phyloP scores from a whole-genome alignment of 495 filamentous ascomycete genomes.

The Penicillium samsonianum region DNA sequence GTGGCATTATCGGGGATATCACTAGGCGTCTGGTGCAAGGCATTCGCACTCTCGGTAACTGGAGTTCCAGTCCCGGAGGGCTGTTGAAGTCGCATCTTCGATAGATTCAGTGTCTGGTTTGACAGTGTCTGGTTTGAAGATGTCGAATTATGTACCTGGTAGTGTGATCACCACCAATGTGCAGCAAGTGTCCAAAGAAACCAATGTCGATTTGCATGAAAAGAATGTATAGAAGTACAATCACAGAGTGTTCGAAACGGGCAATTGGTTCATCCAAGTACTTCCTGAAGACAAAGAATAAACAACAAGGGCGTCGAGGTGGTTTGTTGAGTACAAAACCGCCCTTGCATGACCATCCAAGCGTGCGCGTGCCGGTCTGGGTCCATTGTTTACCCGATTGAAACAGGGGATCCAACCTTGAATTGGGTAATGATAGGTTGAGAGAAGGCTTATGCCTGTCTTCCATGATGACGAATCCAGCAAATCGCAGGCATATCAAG shows the following conservation, averaged over 20 bases:
- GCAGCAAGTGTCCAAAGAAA: constrained; percentile 13
- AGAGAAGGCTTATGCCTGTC: constrained; percentile 11
- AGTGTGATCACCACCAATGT: constrained; percentile 6
- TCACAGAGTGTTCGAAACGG: constrained; percentile 6
- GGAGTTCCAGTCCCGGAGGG: constrained; percentile 22
- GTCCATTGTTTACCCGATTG: constrained; percentile 1
- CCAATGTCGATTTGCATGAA: constrained; percentile 3
- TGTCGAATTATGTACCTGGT: constrained; percentile 20
- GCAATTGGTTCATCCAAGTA: constrained; percentile 1
- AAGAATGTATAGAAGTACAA: constrained; percentile 13
- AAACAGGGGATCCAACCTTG: constrained; percentile 10
- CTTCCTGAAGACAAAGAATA: not conserved
- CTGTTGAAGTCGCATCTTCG: constrained; percentile 26
- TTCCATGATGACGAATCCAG: constrained; percentile 16
- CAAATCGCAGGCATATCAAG: not conserved
- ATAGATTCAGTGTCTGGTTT: constrained; percentile 6
- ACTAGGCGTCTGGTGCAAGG: not conserved
- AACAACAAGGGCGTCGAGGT: constrained; percentile 7
- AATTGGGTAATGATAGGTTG: constrained; percentile 15
- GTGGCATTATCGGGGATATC: not conserved
- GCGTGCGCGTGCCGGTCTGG: constrained; percentile 14
- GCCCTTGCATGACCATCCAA: constrained; percentile 19
- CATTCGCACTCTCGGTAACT: constrained; percentile 1
- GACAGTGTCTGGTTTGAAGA: constrained; percentile 10
- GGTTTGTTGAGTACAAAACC: constrained; percentile 7